Evolutionary conservation across 2,329 filamentous ascomycete species (phyloP), one percentile per base, ranked within the genome.

Genomic region (Penicillium sp.): DNA sequence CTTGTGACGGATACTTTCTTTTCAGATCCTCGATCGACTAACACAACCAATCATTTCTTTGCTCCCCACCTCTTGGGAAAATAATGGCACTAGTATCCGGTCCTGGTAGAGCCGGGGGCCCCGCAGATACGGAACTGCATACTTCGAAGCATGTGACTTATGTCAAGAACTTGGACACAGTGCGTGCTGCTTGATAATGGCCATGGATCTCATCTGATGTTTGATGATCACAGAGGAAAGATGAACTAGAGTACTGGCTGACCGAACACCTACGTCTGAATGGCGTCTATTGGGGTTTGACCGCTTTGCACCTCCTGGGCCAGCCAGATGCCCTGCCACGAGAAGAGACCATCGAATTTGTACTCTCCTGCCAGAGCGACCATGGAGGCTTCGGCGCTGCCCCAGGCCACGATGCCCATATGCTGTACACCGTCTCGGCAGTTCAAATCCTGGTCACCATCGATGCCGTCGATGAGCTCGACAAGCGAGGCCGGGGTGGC

Each of bases 161-260:
- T 74, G 91, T 99, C 64, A 91, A 96, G 76, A 91, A 89, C 68
- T 83, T 99, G 64, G 92, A 99, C 75, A 92, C 88, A 62, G 86
- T 89, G 81, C 76, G 84, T 81, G 61, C 63, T 67, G 56, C 60
- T 64, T 58, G 40, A 45, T 22, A 50, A 52, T 47, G 50, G 49
- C 57, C 52, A 54, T 57, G 24, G 24, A 6, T 27, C 34, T 13
- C 57, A 55, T 59, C 62, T 61, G 61, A 70, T 69, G 67, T 68
- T 67, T 51, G 57, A 55, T 69, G 68, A 76, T 77, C 67, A 65
- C 77, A 89, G 86, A 88, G 89, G 71, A 92, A 90, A 78, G 92
- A 97, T 80, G 91, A 97, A 76, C 87, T 96, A 66, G 92, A 97
- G 74, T 99, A 97, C 79, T 97, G 93, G 89, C 82, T 97, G 71